A percentile compares a stretch with the other conserved stretches of the same genome.
Evolutionary conservation across 805 yeast species (phyloP).

Genomic region (Yarrowia keelungensis): DNA sequence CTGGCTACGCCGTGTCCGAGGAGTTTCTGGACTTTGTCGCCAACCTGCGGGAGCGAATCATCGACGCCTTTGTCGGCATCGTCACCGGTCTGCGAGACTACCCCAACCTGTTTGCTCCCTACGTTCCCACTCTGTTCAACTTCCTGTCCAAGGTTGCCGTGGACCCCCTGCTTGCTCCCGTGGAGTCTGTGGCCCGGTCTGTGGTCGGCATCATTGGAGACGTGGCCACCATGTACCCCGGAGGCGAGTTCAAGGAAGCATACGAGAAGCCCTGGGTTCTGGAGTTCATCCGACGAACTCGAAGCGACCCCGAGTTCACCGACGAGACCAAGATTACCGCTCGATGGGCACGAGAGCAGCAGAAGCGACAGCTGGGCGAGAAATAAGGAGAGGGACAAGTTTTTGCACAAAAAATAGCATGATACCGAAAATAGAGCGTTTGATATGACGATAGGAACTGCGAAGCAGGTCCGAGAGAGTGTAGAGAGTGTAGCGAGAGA

Average conservation of each 20-base stretch:
- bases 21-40: conserved; percentile 81
- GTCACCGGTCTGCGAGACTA: conserved; percentile 83
- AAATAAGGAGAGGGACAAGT: conserved; percentile 16
- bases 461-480: too few relatives aligned
- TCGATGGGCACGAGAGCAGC: conserved; percentile 95
- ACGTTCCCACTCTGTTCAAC: conserved; percentile 70
- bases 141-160: conserved; percentile 66
- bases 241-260: conserved; percentile 71
- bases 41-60: conserved; percentile 80
- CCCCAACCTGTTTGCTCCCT: conserved; percentile 70
- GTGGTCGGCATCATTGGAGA: conserved; percentile 94
- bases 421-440: conserved; percentile 37
- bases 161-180: conserved; percentile 65
- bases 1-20: conserved; percentile 59
- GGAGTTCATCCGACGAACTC: conserved; percentile 74
- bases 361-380: conserved; percentile 53
- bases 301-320: conserved; percentile 66
- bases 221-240: conserved; percentile 82
- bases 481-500: too few relatives aligned
- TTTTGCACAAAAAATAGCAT: conserved; percentile 33
- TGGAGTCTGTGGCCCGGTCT: conserved; percentile 78
- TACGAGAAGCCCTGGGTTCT: conserved; percentile 81
- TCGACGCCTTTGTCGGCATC: conserved; percentile 95
- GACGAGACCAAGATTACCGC: conserved; percentile 87
- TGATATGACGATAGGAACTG: neutral